phyloP scores from a whole-genome alignment of 176 grass and related monocot species.

The Tuctoria greenei region DNA sequence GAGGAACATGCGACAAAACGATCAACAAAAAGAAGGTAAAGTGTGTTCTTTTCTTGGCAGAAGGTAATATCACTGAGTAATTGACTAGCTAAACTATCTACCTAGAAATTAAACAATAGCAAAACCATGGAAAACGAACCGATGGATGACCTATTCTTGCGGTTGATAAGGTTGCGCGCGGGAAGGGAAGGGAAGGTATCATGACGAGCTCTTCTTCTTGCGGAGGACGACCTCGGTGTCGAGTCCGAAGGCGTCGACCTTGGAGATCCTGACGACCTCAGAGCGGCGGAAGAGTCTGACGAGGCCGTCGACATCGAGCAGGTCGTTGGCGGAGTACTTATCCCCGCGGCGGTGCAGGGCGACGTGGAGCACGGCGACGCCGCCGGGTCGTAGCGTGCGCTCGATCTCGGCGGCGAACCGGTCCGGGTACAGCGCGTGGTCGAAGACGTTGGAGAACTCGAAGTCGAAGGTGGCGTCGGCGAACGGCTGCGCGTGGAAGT shows the following conservation, averaged over 20 bases:
- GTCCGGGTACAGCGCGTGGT: conserved; percentile 85
- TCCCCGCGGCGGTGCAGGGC: conserved; percentile 75
- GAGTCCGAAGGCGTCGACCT: conserved; percentile 84
- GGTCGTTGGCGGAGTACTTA: conserved; percentile 90
- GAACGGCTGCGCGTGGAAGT: conserved; percentile 91
- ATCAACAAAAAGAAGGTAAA: conserved; percentile 32
- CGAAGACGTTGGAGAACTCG: conserved; percentile 98
- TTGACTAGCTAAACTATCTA: no score
- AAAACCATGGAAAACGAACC: not conserved
- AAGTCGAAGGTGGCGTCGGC: conserved; percentile 63
- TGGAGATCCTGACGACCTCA: conserved; percentile 55
- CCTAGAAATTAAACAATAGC: no score
- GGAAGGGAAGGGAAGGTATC: no score
- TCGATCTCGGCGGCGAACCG: conserved; percentile 75
- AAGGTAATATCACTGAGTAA: not conserved
- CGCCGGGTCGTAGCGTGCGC: conserved; percentile 69
- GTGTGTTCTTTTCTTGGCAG: not conserved
- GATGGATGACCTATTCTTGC: no score
- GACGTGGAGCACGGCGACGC: conserved; percentile 71
- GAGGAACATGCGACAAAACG: conserved; percentile 18
- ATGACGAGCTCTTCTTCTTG: no score
- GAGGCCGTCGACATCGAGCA: conserved; percentile 57
- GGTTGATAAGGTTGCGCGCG: no score
- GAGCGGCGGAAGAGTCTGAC: conserved; percentile 51
- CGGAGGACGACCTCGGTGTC: conserved; percentile 89